Conservation (phyloP, 345 rosid species). For the Populus deltoides region DNA sequence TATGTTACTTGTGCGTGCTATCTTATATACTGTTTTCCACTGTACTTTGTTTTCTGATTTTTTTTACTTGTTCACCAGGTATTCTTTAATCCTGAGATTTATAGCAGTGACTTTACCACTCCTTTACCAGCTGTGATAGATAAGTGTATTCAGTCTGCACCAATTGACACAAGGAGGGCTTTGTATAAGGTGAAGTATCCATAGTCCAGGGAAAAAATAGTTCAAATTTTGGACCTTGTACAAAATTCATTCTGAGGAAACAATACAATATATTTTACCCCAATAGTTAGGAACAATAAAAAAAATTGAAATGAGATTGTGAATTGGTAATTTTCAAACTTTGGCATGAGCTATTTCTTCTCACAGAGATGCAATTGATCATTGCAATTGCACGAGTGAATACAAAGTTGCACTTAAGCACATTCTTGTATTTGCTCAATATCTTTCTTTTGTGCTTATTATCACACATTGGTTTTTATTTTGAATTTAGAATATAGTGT, state of each 20-base stretch:
- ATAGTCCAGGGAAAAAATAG: not conserved
- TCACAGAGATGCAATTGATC: not conserved
- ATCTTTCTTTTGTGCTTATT: not conserved
- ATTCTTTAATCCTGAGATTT: slow-evolving; percentile 93
- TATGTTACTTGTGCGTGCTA: slow-evolving; percentile 10
- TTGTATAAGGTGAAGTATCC: slow-evolving; percentile 70
- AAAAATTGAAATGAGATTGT: not conserved
- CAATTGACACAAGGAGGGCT: slow-evolving; percentile 96
- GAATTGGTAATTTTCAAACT: not conserved
- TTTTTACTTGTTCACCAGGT: slow-evolving; percentile 50
- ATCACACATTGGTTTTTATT: slow-evolving; percentile 11
- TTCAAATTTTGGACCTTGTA: slow-evolving; percentile 7
- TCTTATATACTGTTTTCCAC: slow-evolving; percentile 9
- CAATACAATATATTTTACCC: not conserved
- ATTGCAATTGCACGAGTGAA: not conserved
- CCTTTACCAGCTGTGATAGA: slow-evolving; percentile 87
- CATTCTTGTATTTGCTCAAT: not conserved
- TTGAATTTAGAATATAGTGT: slow-evolving; percentile 76
- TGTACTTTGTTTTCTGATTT: slow-evolving; percentile 13
- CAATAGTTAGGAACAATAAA: not conserved
- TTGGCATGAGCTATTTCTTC: not conserved
- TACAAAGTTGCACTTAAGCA: not conserved
- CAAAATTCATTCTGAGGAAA: slow-evolving; percentile 2
- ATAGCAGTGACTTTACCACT: slow-evolving; percentile 65
- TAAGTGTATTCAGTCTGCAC: slow-evolving; percentile 95